These are phyloP conservation scores for Acacia acuminata DNA, from an alignment of 306 rosid species.

Conservation along the genomic window DNA sequence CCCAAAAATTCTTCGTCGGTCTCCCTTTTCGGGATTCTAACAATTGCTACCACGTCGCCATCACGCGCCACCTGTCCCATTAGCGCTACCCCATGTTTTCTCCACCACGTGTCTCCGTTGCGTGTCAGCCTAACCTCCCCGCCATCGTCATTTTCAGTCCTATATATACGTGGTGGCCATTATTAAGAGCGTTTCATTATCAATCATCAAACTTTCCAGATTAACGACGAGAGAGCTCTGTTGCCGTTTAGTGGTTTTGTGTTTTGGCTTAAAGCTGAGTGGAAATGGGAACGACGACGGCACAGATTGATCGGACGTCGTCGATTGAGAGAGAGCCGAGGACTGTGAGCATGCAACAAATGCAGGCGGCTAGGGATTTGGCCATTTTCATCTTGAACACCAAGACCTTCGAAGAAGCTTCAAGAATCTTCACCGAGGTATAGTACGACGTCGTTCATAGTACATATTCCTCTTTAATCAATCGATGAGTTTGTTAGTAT, in stretches of 20 bases:
- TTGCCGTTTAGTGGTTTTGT: background rate
- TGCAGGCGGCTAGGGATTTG: slow-evolving; percentile 66
- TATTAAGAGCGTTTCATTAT: background rate
- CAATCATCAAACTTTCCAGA: background rate
- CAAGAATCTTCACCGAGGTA: slow-evolving; percentile 72
- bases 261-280: background rate
- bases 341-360: slow-evolving; percentile 55
- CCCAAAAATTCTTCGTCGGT: background rate
- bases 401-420: slow-evolving; percentile 62
- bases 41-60: slow-evolving; percentile 1
- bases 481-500: too few relatives aligned
- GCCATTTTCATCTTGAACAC: slow-evolving; percentile 63
- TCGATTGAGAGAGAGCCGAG: slow-evolving; percentile 85
- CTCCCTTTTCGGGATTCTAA: background rate
- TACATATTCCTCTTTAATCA: background rate
- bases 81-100: background rate
- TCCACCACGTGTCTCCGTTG: slow-evolving; percentile 33
- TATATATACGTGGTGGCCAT: background rate
- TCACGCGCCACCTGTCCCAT: slow-evolving; percentile 29
- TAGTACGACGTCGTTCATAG: background rate
- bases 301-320: slow-evolving; percentile 54
- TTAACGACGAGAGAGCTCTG: background rate
- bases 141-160: background rate
- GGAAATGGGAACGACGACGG: slow-evolving; percentile 36
- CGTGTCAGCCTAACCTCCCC: slow-evolving; percentile 25